Evolutionary conservation across 2,329 filamentous ascomycete species (phyloP).

Genomic region (Colletotrichum musae): DNA sequence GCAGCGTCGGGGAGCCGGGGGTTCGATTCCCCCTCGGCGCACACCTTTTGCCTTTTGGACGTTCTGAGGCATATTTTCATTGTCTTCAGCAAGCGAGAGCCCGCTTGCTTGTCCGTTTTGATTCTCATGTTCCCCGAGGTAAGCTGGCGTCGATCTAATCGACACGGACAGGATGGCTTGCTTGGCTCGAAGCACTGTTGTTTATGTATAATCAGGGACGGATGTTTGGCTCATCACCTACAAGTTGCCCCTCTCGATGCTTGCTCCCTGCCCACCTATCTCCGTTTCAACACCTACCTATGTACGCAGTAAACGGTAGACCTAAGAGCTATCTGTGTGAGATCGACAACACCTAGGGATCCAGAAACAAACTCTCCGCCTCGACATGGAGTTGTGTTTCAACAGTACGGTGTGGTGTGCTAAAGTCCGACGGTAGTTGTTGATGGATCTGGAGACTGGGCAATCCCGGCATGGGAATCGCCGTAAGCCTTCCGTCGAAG

Average conservation of each 20-base stretch:
- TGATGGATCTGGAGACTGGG: background rate
- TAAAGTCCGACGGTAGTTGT: background rate
- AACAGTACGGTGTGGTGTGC: background rate
- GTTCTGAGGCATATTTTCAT: background rate
- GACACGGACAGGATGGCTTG: too few species aligned
- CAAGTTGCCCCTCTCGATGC: too few species aligned
- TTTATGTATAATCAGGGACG: too few species aligned
- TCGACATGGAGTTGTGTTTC: background rate
- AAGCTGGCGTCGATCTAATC: too few species aligned
- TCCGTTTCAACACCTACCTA: too few species aligned
- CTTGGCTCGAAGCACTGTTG: too few species aligned
- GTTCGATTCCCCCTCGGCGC: constrained; percentile 37
- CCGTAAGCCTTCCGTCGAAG: background rate
- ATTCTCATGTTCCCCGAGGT: too few species aligned
- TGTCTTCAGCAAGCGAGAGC: too few species aligned
- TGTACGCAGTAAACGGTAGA: too few species aligned
- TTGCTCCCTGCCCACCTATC: too few species aligned
- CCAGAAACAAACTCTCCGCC: background rate
- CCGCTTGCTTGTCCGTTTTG: too few species aligned
- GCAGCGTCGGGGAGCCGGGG: constrained; percentile 38
- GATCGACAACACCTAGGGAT: background rate
- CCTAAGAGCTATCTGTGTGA: background rate
- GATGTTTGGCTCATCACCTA: too few species aligned
- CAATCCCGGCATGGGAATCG: background rate
- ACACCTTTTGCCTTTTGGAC: background rate